Base-by-base conservation (phyloP, 345 rosid genomes). In the Combretum micranthum region DNA sequence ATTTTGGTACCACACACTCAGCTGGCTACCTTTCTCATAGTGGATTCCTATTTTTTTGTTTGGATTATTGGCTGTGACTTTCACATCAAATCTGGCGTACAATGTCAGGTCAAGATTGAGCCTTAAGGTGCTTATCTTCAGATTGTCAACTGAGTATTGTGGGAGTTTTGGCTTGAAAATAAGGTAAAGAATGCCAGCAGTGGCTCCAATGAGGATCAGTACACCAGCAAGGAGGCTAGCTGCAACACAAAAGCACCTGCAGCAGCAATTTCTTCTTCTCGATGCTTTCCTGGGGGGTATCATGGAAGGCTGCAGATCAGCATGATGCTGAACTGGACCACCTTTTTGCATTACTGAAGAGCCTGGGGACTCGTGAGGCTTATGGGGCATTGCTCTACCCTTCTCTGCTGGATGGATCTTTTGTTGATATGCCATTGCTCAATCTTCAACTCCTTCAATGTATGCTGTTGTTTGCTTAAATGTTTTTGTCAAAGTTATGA, bases 51-150 rank as follows among this genome's bases (percentile, higher is more conserved):
- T 86, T 45, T 83, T 86, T 59, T 79, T 52, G 82, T 91, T 91
- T 3, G 96, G 96, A 56, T 91, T 91, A 20, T 71, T 75, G 39
- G 96, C 96, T 13, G 90, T 86, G 70, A 91, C 77, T 79, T 81
- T 79, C 17, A 91, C 88, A 17, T 81, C 69, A 44, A 91, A 91
- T 52, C 66, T 64, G 3, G 96, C 88, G 1, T 83, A 82, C 16
- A 91, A 75, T 21, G 85, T 68, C 61, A 79, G 60, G 58, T 91
- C 90, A 4, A 70, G 53, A 54, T 84, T 84, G 76, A 91, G 95
- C 46, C 81, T 75, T 48, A 91, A 69, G 57, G 75, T 80, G 15
- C 75, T 84, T 61, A 91, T 84, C 55, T 67, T 70, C 64, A 88
- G 68, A 70, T 77, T 83, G 21, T 88, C 75, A 4, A 91, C 75